phyloP scores from a whole-genome alignment of 371 early-diverging fungal genomes.

The Mucor racemosus region DNA sequence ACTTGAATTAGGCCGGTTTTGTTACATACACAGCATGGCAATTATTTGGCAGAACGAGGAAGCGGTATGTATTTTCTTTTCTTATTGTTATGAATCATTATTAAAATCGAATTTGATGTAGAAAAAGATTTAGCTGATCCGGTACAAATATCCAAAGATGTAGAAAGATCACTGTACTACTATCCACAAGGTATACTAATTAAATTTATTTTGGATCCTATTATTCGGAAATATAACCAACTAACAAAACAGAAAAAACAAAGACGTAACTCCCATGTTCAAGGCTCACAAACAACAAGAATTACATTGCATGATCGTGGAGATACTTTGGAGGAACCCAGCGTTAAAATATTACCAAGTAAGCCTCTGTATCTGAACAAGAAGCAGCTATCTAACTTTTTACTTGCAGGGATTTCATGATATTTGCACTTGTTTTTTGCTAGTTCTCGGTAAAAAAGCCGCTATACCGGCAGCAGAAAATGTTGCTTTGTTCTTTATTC shows the following conservation, averaged over 20 bases:
- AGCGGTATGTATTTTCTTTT: conserved; percentile 34
- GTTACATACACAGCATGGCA: conserved; percentile 56
- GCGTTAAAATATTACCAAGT: conserved; percentile 56
- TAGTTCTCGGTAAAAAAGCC: conserved; percentile 56
- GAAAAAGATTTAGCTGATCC: conserved; percentile 57
- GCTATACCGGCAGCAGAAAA: conserved; percentile 59
- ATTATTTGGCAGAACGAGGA: conserved; percentile 54
- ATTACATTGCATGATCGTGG: conserved; percentile 51
- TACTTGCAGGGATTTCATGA: conserved; percentile 57
- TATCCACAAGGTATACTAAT: conserved; percentile 48
- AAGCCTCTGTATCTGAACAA: neutral
- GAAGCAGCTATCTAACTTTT: neutral
- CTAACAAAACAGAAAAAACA: conserved; percentile 1
- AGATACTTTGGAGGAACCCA: conserved; percentile 58
- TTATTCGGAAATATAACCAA: neutral
- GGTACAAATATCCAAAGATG: conserved; percentile 54
- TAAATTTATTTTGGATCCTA: neutral
- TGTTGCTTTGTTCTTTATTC: conserved; percentile 53
- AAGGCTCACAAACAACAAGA: conserved; percentile 57
- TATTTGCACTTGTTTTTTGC: conserved; percentile 55
- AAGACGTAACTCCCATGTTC: conserved; percentile 49
- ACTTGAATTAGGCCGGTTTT: conserved; percentile 47
- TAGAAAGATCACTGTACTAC: conserved; percentile 56
- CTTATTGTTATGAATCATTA: neutral
- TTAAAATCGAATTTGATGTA: conserved; percentile 5